A percentile compares a stretch with the other conserved stretches of the same genome.
These are phyloP conservation scores for Candida boleticola DNA, from an alignment of 805 yeast species.

Conservation along the genomic window DNA sequence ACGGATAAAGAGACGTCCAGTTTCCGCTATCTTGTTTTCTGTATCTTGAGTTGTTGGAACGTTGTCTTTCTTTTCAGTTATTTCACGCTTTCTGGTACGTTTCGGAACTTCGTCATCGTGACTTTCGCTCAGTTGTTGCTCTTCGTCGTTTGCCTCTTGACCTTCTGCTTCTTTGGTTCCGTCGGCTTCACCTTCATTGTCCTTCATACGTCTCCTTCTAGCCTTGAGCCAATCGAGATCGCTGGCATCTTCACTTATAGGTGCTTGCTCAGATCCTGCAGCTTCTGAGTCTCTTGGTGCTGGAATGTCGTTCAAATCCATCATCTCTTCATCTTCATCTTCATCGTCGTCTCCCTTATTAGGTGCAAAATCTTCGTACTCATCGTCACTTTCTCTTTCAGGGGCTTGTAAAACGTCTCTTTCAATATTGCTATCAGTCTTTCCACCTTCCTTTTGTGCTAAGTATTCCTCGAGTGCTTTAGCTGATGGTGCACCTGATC, in stretches of 20 bases:
- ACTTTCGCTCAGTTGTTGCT: constrained; percentile 9
- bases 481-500: constrained; percentile 44
- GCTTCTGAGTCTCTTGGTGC: constrained; percentile 18
- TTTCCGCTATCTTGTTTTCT: constrained; percentile 52
- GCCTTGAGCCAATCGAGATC: constrained; percentile 87
- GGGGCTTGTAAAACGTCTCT: constrained; percentile 35
- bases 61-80: constrained; percentile 26
- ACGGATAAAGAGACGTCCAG: constrained; percentile 85
- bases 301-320: constrained; percentile 31
- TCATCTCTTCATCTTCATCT: constrained; percentile 50
- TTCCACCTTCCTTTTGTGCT: constrained; percentile 18
- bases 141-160: constrained; percentile 7
- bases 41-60: constrained; percentile 35
- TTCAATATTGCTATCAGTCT: constrained; percentile 6
- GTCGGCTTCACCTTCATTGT: constrained; percentile 20
- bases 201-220: constrained; percentile 66
- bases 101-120: constrained; percentile 14
- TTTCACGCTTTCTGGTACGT: constrained; percentile 1
- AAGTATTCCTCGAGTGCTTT: constrained; percentile 45
- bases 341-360: constrained; percentile 24
- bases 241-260: constrained; percentile 45
- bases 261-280: constrained; percentile 18
- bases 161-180: constrained; percentile 10
- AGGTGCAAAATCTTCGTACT: constrained; percentile 44
- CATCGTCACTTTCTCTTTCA: constrained; percentile 51